phyloP scores from a whole-genome alignment of 73 alveolate species.

The Tetrahymena borealis region DNA sequence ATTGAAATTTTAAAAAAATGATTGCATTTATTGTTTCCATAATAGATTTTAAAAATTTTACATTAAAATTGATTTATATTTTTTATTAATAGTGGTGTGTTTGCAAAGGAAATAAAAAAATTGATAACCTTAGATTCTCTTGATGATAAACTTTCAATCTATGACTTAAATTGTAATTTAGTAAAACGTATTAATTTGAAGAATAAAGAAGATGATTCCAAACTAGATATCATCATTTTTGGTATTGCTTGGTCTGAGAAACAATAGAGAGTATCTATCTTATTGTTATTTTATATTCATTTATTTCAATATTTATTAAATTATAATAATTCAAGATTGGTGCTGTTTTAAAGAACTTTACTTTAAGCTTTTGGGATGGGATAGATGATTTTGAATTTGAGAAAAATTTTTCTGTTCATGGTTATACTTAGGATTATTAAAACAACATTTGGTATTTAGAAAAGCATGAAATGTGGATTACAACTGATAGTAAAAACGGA shows the following conservation, averaged over 20 bases:
- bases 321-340: constrained; percentile 3
- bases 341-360: constrained; percentile 13
- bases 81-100: not conserved
- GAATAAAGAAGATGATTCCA: not conserved
- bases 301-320: not conserved
- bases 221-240: constrained; percentile 13
- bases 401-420: constrained; percentile 14
- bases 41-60: too few relatives aligned
- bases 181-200: not conserved
- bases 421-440: constrained; percentile 17
- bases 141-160: not conserved
- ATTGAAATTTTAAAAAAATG: too few relatives aligned
- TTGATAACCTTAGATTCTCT: not conserved
- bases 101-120: not conserved
- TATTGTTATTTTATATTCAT: not conserved
- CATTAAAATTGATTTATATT: too few relatives aligned
- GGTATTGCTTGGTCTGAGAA: constrained; percentile 43
- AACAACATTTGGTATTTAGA: constrained; percentile 39
- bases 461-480: constrained; percentile 32
- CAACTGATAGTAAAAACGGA: constrained; percentile 26
- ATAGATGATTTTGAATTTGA: constrained; percentile 3
- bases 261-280: constrained; percentile 12
- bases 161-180: not conserved
- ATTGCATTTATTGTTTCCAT: too few relatives aligned
- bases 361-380: constrained; percentile 14